These are phyloP conservation scores for Sarcocystis neurona DNA, from an alignment of 169 alveolate species.

Conservation along the genomic window DNA sequence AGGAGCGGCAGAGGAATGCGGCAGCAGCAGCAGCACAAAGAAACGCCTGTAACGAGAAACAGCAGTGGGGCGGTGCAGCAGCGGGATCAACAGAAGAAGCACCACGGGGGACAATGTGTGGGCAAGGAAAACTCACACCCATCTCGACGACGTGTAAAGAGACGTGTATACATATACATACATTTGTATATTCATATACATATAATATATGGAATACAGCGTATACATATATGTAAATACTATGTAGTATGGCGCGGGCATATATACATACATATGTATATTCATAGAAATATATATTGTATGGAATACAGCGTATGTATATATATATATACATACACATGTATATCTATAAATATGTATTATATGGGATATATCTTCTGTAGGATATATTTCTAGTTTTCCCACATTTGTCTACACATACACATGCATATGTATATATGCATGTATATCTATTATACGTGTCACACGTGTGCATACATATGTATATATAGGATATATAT, in stretches of 20 bases:
- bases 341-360: background rate
- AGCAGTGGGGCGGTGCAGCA: no score
- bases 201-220: background rate
- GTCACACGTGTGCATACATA: background rate
- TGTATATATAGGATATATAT: background rate
- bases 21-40: no score
- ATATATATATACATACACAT: slow-evolving; percentile 3
- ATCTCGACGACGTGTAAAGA: no score
- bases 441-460: background rate
- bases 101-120: no score
- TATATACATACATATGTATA: slow-evolving; percentile 3
- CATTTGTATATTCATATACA: background rate
- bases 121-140: no score
- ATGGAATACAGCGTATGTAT: background rate
- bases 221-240: background rate
- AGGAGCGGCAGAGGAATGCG: no score
- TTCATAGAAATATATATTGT: background rate
- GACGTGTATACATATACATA: slow-evolving; percentile 2
- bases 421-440: background rate
- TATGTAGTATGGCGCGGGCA: no score
- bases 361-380: background rate
- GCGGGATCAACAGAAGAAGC: no score
- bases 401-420: background rate
- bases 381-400: background rate
- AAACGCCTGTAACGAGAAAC: no score